Conservation (phyloP, 352 stramenopile genomes). For the Globisporangium barbulae region DNA sequence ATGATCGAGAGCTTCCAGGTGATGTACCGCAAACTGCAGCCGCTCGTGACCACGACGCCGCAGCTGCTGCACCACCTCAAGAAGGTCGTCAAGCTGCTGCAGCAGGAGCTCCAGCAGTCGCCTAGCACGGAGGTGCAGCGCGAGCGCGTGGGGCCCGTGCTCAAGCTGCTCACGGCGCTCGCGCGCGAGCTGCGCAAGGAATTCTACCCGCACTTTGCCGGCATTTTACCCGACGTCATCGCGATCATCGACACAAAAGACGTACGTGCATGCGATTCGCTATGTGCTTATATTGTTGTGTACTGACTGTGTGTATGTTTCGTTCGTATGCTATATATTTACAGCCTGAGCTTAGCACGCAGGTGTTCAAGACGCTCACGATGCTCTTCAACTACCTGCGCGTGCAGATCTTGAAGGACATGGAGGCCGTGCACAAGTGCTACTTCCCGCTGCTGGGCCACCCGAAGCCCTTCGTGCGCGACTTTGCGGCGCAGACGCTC, state of each 20-base stretch:
- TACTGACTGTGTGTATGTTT: not conserved
- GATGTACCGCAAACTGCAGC: conserved; percentile 65
- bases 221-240: conserved; percentile 58
- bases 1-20: conserved; percentile 81
- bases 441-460: conserved; percentile 89
- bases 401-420: conserved; percentile 80
- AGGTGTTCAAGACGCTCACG: conserved; percentile 90
- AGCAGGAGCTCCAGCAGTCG: conserved; percentile 51
- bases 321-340: not conserved
- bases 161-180: conserved; percentile 81
- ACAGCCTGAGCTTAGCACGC: conserved; percentile 83
- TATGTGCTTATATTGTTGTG: not conserved
- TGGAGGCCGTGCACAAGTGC: conserved; percentile 88
- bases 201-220: conserved; percentile 83
- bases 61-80: conserved; percentile 80
- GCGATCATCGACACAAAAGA: conserved; percentile 84
- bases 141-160: conserved; percentile 64
- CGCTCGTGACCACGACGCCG: conserved; percentile 75
- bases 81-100: conserved; percentile 65
- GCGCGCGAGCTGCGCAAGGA: conserved; percentile 81
- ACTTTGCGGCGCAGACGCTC: conserved; percentile 87
- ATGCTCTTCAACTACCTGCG: conserved; percentile 89
- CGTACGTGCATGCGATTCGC: conserved; percentile 28
- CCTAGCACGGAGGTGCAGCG: conserved; percentile 58
- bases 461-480: conserved; percentile 80